A percentile compares a stretch with the other conserved stretches of the same genome.
phyloP scores from a whole-genome alignment of 371 early-diverging fungal species.

The Mitosporidium daphniae region DNA sequence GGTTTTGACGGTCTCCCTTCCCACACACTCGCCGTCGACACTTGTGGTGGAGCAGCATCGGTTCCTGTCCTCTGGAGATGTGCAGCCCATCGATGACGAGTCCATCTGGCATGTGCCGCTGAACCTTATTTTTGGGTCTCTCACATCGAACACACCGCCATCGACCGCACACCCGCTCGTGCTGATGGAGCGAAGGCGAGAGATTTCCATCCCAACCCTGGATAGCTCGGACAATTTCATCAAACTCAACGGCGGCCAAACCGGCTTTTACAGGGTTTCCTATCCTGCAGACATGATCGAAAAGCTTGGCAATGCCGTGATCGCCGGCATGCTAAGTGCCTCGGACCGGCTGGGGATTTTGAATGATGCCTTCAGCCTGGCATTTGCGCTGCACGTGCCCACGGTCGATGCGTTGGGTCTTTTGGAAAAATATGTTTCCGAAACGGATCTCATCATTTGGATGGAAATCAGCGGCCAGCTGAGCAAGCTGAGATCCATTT shows the following conservation, averaged over 20 bases:
- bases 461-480: slow-evolving; percentile 10
- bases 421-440: slow-evolving; percentile 15
- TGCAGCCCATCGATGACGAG: slow-evolving; percentile 18
- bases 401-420: slow-evolving; percentile 19
- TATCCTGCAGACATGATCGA: slow-evolving; percentile 13
- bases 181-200: slow-evolving; percentile 1
- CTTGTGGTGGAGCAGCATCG: slow-evolving; percentile 19
- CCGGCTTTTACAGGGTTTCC: slow-evolving; percentile 21
- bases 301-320: slow-evolving; percentile 9
- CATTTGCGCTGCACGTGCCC: slow-evolving; percentile 15
- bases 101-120: slow-evolving; percentile 33
- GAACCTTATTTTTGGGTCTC: not conserved
- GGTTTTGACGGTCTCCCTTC: slow-evolving; percentile 21
- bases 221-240: slow-evolving; percentile 6
- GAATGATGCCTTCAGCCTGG: slow-evolving; percentile 19
- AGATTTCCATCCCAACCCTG: not conserved
- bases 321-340: slow-evolving; percentile 8
- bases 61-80: slow-evolving; percentile 29
- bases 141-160: not conserved
- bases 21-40: no score
- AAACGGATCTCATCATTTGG: slow-evolving; percentile 20
- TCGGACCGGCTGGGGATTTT: slow-evolving; percentile 20
- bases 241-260: slow-evolving; percentile 18
- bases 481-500: slow-evolving; percentile 7
- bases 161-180: not conserved